Base-by-base conservation (phyloP, 768 basidiomycete genomes). In the Lactarius hengduanensis region DNA sequence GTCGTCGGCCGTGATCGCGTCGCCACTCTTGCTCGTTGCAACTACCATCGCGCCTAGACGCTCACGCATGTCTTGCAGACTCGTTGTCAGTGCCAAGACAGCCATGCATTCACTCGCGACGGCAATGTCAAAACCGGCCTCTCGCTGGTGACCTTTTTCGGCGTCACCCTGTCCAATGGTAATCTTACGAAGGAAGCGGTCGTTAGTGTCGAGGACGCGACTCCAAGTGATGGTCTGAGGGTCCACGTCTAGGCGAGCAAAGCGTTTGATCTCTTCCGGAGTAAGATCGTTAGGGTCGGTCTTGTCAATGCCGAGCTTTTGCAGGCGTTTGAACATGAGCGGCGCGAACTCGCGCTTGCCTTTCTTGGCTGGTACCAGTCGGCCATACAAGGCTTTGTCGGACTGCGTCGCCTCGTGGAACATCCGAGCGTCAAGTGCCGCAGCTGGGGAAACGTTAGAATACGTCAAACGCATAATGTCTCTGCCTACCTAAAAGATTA, bases 41-140 rank as follows among this genome's bases (percentile, higher is more conserved):
- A 99, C 93, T 32, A 99, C 96, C 96, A 98, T 99, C 26, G 89
- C 88, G 62, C 97, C 96, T 26, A 99, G 85, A 57, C 90, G 87
- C 71, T 92, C 85, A 58, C 90, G 86, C 95, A 98, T 98, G 74
- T 99, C 96, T 68, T 85, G 82, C 11, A 98, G 80, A 70, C 89
- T 86, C 18, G 91, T 98, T 20, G 90, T 88, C 72, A 98, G 81
- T 3, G 96, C 96, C 58, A 99, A 82, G 54, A 99, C 96, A 26
- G 96, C 96, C 96, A 99, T 99, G 73, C 90, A 91, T 80, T 99
- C 96, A 73, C 93, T 95, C 18, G 95, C 96, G 56, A 99, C 96
- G 56, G 96, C 85, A 69, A 98, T 99, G 76, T 99, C 96, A 76
- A 97, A 98, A 22, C 93, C 95, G 53, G 96, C 88, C 66, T 88